Percentiles rank a stretch among this genome's conserved stretches.
Evolutionary conservation across 2,329 filamentous ascomycete genomes (phyloP).

Genomic region (Cercospora sesami): DNA sequence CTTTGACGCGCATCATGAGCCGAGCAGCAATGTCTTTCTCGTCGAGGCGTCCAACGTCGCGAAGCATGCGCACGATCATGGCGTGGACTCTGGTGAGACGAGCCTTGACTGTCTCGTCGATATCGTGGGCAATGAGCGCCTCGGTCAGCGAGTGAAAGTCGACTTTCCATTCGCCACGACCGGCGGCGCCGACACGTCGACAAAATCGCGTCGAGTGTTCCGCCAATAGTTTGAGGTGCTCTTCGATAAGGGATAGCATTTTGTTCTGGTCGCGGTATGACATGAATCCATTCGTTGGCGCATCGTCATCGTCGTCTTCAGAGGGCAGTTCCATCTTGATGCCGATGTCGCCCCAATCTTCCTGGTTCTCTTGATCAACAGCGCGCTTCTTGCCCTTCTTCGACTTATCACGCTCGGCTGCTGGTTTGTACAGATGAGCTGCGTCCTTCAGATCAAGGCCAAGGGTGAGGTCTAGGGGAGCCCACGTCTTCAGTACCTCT

Average conservation of each 20-base stretch:
- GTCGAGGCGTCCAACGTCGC: slow-evolving; percentile 87
- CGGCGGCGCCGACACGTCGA: slow-evolving; percentile 64
- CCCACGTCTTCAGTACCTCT: slow-evolving; percentile 41
- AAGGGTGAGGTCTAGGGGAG: slow-evolving; percentile 42
- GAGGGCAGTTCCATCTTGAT: slow-evolving; percentile 33
- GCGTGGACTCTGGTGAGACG: slow-evolving; percentile 74
- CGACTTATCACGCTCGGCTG: slow-evolving; percentile 33
- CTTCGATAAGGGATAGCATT: slow-evolving; percentile 62
- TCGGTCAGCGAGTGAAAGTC: slow-evolving; percentile 74
- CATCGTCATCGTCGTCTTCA: slow-evolving; percentile 35
- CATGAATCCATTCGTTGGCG: slow-evolving; percentile 29
- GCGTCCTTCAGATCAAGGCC: slow-evolving; percentile 31
- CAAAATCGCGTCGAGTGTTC: slow-evolving; percentile 70
- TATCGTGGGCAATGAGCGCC: slow-evolving; percentile 70
- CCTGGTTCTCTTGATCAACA: slow-evolving; percentile 13
- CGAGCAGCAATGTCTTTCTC: slow-evolving; percentile 82
- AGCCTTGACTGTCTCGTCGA: slow-evolving; percentile 78
- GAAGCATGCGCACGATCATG: slow-evolving; percentile 80
- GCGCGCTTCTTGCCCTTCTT: slow-evolving; percentile 27
- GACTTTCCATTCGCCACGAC: slow-evolving; percentile 74
- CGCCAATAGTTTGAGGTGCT: slow-evolving; percentile 71
- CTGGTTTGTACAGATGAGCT: slow-evolving; percentile 26
- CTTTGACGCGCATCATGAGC: slow-evolving; percentile 79
- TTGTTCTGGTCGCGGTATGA: slow-evolving; percentile 41
- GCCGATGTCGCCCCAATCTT: slow-evolving; percentile 33